Conservation (phyloP, 2,329 filamentous ascomycete species). For the Daldinia eschscholtzii region DNA sequence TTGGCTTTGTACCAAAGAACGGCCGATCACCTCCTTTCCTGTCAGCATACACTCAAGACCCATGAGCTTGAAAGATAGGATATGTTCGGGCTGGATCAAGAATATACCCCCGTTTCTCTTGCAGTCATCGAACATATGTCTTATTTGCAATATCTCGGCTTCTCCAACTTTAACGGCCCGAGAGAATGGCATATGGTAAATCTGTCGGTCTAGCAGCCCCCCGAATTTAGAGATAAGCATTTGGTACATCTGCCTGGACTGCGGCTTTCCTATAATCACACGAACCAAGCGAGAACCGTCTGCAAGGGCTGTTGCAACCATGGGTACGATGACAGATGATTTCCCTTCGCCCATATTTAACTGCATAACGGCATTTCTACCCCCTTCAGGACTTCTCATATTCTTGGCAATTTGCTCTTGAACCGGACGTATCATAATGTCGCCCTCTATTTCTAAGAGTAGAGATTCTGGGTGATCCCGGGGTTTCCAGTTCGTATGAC, state of each 20-base stretch:
- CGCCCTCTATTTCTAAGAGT: constrained; percentile 73
- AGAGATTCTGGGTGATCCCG: constrained; percentile 68
- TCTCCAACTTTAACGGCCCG: constrained; percentile 57
- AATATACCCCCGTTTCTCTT: constrained; percentile 66
- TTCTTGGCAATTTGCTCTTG: constrained; percentile 69
- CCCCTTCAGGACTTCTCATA: constrained; percentile 63
- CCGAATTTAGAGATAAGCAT: constrained; percentile 68
- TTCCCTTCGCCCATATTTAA: constrained; percentile 81
- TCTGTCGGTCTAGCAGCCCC: constrained; percentile 65
- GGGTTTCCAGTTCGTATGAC: constrained; percentile 69
- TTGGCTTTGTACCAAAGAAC: constrained; percentile 57
- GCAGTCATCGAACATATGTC: constrained; percentile 59
- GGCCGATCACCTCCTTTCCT: constrained; percentile 49
- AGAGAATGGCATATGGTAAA: constrained; percentile 72
- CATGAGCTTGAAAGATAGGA: constrained; percentile 74
- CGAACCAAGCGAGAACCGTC: constrained; percentile 65
- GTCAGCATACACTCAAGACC: constrained; percentile 63
- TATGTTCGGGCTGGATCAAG: constrained; percentile 72
- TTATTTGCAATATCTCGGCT: constrained; percentile 54
- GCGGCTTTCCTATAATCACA: constrained; percentile 71
- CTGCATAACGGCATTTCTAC: constrained; percentile 69
- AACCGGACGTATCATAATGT: constrained; percentile 69
- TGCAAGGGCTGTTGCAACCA: constrained; percentile 67
- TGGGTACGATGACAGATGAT: constrained; percentile 76
- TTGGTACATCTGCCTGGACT: constrained; percentile 71